Conservation (phyloP, 768 basidiomycete genomes). For the Lepiota venenata region DNA sequence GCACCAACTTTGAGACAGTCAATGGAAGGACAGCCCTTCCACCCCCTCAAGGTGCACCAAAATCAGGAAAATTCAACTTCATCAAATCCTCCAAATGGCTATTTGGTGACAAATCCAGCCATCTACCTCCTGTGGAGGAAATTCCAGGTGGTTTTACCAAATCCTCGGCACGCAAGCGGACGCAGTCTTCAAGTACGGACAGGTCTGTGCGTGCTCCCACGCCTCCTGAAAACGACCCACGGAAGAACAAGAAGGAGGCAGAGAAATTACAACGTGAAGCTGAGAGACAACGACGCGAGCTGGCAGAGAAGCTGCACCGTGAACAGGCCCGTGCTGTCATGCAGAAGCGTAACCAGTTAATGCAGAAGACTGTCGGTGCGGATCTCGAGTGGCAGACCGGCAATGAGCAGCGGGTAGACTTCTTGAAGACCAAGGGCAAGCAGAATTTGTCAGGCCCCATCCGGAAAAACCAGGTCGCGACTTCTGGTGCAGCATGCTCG, state of each 20-base stretch:
- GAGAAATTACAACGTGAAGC: conserved; percentile 76
- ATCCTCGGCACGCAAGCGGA: conserved; percentile 70
- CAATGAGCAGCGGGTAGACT: conserved; percentile 40
- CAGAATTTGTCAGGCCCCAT: conserved; percentile 60
- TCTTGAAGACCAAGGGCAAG: conserved; percentile 46
- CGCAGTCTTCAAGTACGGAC: conserved; percentile 75
- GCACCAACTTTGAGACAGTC: conserved; percentile 33
- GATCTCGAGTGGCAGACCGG: conserved; percentile 65
- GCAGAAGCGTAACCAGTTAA: conserved; percentile 80
- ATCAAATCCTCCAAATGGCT: conserved; percentile 76
- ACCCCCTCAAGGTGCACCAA: conserved; percentile 30
- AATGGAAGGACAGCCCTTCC: conserved; percentile 36
- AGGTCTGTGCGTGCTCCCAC: conserved; percentile 61
- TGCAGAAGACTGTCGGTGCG: conserved; percentile 50
- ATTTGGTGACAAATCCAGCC: conserved; percentile 75
- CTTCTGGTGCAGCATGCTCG: conserved; percentile 20
- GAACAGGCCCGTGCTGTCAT: conserved; percentile 93
- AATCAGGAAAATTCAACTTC: conserved; percentile 55
- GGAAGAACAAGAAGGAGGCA: conserved; percentile 78
- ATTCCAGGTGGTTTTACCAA: conserved; percentile 31
- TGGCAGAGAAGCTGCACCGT: conserved; percentile 68
- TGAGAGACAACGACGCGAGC: conserved; percentile 78
- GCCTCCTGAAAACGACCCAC: conserved; percentile 36
- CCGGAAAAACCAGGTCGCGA: conserved; percentile 42
- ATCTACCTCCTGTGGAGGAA: conserved; percentile 75